Conservation (phyloP, 495 filamentous ascomycete genomes). For the Sabuloglossum arenarium region DNA sequence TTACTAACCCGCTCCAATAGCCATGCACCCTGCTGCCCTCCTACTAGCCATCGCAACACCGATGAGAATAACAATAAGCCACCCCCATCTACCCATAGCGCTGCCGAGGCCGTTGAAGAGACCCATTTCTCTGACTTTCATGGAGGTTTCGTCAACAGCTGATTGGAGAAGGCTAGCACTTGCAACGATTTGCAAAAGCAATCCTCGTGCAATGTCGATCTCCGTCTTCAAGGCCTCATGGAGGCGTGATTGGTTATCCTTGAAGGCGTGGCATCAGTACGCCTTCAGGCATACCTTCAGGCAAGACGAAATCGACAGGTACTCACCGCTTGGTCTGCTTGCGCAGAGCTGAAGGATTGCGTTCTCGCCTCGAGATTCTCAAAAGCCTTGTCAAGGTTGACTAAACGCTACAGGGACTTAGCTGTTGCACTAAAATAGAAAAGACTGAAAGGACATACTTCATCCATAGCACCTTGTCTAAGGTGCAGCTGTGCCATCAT, state of each 20-base stretch:
- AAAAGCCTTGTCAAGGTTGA: background rate
- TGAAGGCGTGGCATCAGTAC: conserved; percentile 7
- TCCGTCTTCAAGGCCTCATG: background rate
- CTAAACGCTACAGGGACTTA: too few species aligned
- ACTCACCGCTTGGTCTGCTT: background rate
- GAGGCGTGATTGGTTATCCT: background rate
- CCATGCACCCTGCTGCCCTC: background rate
- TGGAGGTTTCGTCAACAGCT: conserved; percentile 20
- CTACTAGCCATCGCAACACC: background rate
- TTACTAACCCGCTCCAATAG: background rate
- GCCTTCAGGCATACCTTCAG: background rate
- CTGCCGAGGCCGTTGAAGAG: too few species aligned
- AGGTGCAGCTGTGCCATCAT: conserved; percentile 5
- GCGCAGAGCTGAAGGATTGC: background rate
- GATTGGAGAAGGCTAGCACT: conserved; percentile 20
- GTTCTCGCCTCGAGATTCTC: background rate
- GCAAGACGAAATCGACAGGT: background rate
- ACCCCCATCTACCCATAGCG: too few species aligned
- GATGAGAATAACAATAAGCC: background rate
- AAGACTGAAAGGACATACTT: too few species aligned
- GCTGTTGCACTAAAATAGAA: too few species aligned
- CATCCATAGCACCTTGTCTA: too few species aligned
- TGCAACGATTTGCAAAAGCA: conserved; percentile 17
- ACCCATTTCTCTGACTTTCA: conserved; percentile 17
- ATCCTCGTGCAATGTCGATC: conserved; percentile 11